Evolutionary conservation across 345 rosid genomes (phyloP).

Genomic region (Gossypium stocksii): DNA sequence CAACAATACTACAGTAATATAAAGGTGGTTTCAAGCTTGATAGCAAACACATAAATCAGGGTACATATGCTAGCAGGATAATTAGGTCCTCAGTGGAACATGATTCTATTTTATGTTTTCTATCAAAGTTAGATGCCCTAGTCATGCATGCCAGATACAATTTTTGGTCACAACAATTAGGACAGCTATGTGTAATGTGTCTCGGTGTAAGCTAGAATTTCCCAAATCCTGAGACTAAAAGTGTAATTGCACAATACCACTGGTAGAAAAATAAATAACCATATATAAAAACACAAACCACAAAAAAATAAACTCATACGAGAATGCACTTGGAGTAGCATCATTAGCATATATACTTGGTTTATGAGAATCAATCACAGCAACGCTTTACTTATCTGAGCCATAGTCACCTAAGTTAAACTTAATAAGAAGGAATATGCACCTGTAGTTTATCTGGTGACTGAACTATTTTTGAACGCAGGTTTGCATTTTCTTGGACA

Average conservation of each 20-base stretch:
- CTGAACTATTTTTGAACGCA: constrained; percentile 78
- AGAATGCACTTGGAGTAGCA: not conserved
- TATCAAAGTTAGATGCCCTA: not conserved
- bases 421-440: not conserved
- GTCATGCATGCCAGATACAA: not conserved
- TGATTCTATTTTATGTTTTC: not conserved
- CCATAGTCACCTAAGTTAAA: not conserved
- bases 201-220: not conserved
- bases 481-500: constrained; percentile 76
- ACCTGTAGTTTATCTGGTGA: constrained; percentile 97
- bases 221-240: not conserved
- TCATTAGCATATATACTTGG: not conserved
- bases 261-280: not conserved
- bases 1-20: not conserved
- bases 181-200: too few species aligned
- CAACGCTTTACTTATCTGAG: not conserved
- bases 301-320: not conserved
- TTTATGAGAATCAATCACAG: not conserved
- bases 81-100: not conserved
- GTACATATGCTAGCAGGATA: not conserved
- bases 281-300: not conserved
- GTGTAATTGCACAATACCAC: not conserved
- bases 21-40: not conserved
- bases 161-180: too few species aligned
- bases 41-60: not conserved